phyloP scores from a whole-genome alignment of 192 early-diverging fungal species.

The Chytriomyces hyalinus region DNA sequence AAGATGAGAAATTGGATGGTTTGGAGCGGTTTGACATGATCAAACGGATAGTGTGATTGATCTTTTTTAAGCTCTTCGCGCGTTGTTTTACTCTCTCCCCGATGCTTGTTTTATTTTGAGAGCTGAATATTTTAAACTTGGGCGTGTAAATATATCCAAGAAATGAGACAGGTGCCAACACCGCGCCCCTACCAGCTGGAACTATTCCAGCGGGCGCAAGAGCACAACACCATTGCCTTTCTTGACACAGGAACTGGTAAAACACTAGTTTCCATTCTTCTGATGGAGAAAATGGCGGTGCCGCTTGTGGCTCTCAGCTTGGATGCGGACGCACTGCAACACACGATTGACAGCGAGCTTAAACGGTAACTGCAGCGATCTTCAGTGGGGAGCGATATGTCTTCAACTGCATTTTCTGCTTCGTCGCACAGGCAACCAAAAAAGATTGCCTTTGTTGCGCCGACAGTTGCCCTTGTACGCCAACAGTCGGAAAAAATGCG shows the following conservation, averaged over 20 bases:
- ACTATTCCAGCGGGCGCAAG: constrained; percentile 69
- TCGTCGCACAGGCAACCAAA: constrained; percentile 43
- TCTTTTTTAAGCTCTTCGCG: neutral
- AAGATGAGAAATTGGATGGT: constrained; percentile 73
- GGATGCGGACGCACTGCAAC: neutral
- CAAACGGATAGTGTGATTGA: constrained; percentile 80
- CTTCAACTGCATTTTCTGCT: neutral
- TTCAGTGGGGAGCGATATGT: neutral
- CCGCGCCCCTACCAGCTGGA: constrained; percentile 83
- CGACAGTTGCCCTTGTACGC: constrained; percentile 82
- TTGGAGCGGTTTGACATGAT: constrained; percentile 93
- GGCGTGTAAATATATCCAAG: constrained; percentile 13
- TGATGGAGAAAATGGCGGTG: constrained; percentile 82
- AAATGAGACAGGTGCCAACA: constrained; percentile 15
- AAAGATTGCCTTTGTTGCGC: constrained; percentile 74
- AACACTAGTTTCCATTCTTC: constrained; percentile 50
- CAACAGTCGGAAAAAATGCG: constrained; percentile 83
- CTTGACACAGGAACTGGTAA: constrained; percentile 93
- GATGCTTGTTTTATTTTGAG: too few species aligned
- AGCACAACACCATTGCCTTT: constrained; percentile 83
- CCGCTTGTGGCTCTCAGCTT: constrained; percentile 37
- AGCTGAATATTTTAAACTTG: too few species aligned
- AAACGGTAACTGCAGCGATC: neutral
- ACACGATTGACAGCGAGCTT: neutral
- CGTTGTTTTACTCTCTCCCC: too few species aligned